phyloP scores from a whole-genome alignment of 306 rosid genomes.

The Luffa aegyptiaca region DNA sequence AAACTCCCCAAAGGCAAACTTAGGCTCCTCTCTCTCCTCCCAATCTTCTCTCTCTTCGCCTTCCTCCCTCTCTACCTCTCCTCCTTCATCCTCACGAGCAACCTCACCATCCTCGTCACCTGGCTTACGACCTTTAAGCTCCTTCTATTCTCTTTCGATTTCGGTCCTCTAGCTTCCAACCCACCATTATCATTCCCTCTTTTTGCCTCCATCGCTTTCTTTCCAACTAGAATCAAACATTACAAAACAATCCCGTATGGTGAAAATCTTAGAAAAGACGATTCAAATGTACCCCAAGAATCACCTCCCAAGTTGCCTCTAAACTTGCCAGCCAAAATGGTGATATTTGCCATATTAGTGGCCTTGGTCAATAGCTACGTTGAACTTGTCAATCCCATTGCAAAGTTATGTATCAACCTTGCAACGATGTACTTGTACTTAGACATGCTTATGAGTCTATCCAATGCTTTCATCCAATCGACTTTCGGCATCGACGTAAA shows the following conservation, averaged over 20 bases:
- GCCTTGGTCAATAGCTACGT: too few relatives aligned
- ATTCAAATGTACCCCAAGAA: background rate
- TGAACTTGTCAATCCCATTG: too few relatives aligned
- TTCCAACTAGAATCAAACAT: slow-evolving; percentile 18
- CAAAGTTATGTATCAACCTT: too few relatives aligned
- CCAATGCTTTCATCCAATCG: too few relatives aligned
- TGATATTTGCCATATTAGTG: background rate
- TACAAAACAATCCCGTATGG: background rate
- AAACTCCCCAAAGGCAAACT: slow-evolving; percentile 20
- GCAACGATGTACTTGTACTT: too few relatives aligned
- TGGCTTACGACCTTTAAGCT: slow-evolving; percentile 30
- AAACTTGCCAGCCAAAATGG: slow-evolving; percentile 12
- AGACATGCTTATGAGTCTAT: too few relatives aligned
- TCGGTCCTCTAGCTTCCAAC: slow-evolving; percentile 20
- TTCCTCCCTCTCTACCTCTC: slow-evolving; percentile 19
- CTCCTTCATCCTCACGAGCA: slow-evolving; percentile 17
- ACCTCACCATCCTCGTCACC: slow-evolving; percentile 14
- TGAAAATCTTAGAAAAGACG: background rate
- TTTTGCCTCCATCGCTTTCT: slow-evolving; percentile 17
- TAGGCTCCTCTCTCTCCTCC: slow-evolving; percentile 21
- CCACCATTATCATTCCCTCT: slow-evolving; percentile 16
- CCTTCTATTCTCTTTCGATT: slow-evolving; percentile 18
- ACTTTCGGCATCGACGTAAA: too few relatives aligned
- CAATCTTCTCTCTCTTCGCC: slow-evolving; percentile 18
- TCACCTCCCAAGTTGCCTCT: slow-evolving; percentile 8